These are phyloP conservation scores for Heritiera fomes DNA, from an alignment of 345 rosid genomes.

Conservation along the genomic window DNA sequence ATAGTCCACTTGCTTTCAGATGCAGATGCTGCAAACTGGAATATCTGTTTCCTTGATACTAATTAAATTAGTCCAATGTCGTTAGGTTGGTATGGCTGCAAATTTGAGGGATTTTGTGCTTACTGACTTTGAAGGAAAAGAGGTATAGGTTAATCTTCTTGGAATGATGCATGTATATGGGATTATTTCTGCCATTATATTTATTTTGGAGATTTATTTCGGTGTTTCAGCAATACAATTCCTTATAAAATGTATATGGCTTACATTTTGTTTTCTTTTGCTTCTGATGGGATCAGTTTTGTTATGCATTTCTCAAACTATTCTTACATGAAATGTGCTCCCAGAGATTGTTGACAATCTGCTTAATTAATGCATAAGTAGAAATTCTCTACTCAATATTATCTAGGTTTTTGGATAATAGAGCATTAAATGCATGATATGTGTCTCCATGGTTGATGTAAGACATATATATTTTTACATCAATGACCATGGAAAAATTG, in stretches of 20 bases:
- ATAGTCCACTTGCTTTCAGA: neutral
- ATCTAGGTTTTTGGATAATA: neutral
- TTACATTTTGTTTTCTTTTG: neutral
- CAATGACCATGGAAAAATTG: too few relatives aligned
- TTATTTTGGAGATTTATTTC: conserved; percentile 6
- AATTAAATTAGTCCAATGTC: conserved; percentile 19
- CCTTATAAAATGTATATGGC: neutral
- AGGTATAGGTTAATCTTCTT: conserved; percentile 43
- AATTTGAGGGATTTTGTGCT: conserved; percentile 76
- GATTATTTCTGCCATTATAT: neutral
- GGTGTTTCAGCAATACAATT: neutral
- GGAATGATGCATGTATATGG: neutral
- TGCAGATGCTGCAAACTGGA: neutral
- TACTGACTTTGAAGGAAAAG: conserved; percentile 61
- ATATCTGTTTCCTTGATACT: conserved; percentile 10
- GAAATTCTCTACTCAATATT: neutral
- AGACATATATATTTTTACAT: neutral
- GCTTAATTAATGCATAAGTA: neutral
- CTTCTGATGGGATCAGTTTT: neutral
- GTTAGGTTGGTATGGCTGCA: conserved; percentile 87
- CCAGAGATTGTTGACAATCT: neutral
- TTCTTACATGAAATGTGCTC: neutral
- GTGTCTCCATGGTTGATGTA: neutral
- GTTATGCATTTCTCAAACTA: neutral
- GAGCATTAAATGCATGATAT: neutral